Evolutionary conservation across 306 rosid genomes (phyloP).

Genomic region (Ceratonia siliqua): DNA sequence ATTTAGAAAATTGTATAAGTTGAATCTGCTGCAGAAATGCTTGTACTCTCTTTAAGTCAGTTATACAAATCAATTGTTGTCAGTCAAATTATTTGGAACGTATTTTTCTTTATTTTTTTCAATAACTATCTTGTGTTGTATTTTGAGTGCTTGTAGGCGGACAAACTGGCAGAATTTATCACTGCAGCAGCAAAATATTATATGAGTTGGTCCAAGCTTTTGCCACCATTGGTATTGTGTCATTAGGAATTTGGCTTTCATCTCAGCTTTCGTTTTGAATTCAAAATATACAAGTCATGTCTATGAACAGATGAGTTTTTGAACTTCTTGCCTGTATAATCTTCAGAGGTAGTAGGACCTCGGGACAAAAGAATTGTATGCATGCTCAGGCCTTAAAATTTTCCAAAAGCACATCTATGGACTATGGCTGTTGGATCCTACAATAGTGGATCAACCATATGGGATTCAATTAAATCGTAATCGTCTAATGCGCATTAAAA

Average conservation of each 20-base stretch:
- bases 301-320: conserved; percentile 45
- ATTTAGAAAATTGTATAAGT: background rate
- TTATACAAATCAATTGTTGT: background rate
- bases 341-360: background rate
- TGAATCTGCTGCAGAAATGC: conserved; percentile 14
- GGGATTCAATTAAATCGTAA: too few relatives aligned
- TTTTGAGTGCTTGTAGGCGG: conserved; percentile 44
- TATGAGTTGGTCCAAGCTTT: conserved; percentile 74
- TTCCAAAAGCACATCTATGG: background rate
- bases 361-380: background rate
- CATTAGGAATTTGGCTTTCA: conserved; percentile 80
- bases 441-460: too few relatives aligned
- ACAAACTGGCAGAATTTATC: conserved; percentile 71
- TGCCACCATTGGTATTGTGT: conserved; percentile 72
- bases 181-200: conserved; percentile 49
- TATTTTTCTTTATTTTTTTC: background rate
- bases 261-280: conserved; percentile 57
- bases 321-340: conserved; percentile 39
- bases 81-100: background rate
- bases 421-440: background rate
- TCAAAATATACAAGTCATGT: conserved; percentile 43
- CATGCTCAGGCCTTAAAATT: background rate
- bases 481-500: too few relatives aligned
- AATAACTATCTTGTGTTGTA: background rate
- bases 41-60: background rate